These are phyloP conservation scores for Trichoderma citrinoviride DNA, from an alignment of 2,329 filamentous ascomycete species.

Conservation along the genomic window DNA sequence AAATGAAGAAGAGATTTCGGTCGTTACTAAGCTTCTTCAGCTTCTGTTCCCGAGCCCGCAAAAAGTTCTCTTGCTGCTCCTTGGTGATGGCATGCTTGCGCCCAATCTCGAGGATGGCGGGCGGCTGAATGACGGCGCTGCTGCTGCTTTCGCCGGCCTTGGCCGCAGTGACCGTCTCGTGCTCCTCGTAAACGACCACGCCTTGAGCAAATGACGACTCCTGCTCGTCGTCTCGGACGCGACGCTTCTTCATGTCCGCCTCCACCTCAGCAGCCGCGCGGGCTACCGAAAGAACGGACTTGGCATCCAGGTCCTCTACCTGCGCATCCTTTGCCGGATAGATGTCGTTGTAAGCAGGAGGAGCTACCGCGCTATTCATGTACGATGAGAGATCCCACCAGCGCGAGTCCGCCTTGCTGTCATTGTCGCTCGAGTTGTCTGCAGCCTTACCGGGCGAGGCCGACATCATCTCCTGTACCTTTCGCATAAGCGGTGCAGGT, in stretches of 20 bases:
- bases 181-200: slow-evolving; percentile 24
- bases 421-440: slow-evolving; percentile 42
- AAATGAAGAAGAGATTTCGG: slow-evolving; percentile 65
- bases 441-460: slow-evolving; percentile 57
- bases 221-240: slow-evolving; percentile 49
- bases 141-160: slow-evolving; percentile 30
- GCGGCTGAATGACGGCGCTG: slow-evolving; percentile 34
- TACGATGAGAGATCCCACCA: slow-evolving; percentile 68
- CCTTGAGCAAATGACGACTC: slow-evolving; percentile 1
- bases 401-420: slow-evolving; percentile 48
- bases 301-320: slow-evolving; percentile 43
- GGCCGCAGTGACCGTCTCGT: not conserved
- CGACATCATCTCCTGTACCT: slow-evolving; percentile 71
- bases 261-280: slow-evolving; percentile 57
- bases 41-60: slow-evolving; percentile 59
- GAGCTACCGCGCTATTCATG: slow-evolving; percentile 51
- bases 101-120: slow-evolving; percentile 55
- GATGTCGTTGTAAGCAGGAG: slow-evolving; percentile 77
- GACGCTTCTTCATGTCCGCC: slow-evolving; percentile 55
- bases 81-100: slow-evolving; percentile 62
- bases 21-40: slow-evolving; percentile 63
- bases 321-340: slow-evolving; percentile 60
- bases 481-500: slow-evolving; percentile 60
- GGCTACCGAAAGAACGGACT: slow-evolving; percentile 48
- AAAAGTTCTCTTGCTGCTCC: slow-evolving; percentile 63